These are phyloP conservation scores for Cicer bijugum DNA, from an alignment of 306 rosid species.

Conservation along the genomic window DNA sequence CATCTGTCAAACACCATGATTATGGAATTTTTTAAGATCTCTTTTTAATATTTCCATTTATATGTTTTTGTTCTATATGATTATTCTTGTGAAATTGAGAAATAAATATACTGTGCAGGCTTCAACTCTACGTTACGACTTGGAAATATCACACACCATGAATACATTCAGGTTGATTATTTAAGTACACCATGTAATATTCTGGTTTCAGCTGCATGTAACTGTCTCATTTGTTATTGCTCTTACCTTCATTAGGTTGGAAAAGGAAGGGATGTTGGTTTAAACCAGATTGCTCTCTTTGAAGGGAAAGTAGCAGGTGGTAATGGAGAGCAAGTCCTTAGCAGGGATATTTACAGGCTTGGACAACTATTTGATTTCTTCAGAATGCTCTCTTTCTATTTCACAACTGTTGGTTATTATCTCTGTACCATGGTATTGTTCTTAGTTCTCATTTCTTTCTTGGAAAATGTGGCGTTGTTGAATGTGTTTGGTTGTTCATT, in stretches of 20 bases:
- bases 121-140: conserved; percentile 96
- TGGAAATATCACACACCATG: conserved; percentile 95
- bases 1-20: conserved; percentile 27
- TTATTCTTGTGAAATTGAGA: conserved; percentile 17
- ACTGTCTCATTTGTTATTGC: conserved; percentile 40
- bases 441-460: neutral
- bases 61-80: conserved; percentile 21
- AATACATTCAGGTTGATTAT: conserved; percentile 85
- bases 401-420: conserved; percentile 93
- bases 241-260: conserved; percentile 75
- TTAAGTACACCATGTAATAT: conserved; percentile 29
- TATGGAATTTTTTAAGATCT: neutral
- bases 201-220: conserved; percentile 29
- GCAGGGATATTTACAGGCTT: conserved; percentile 90
- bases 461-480: conserved; percentile 22
- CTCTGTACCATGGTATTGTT: conserved; percentile 88
- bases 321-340: conserved; percentile 96
- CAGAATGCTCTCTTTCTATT: conserved; percentile 93
- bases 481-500: conserved; percentile 27
- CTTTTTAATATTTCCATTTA: neutral
- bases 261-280: conserved; percentile 98
- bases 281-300: conserved; percentile 97
- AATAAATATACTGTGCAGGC: conserved; percentile 57
- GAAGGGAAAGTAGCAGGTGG: conserved; percentile 99
- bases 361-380: conserved; percentile 97